phyloP scores from a whole-genome alignment of 2,329 filamentous ascomycete genomes.

The Laburnicola sp. region DNA sequence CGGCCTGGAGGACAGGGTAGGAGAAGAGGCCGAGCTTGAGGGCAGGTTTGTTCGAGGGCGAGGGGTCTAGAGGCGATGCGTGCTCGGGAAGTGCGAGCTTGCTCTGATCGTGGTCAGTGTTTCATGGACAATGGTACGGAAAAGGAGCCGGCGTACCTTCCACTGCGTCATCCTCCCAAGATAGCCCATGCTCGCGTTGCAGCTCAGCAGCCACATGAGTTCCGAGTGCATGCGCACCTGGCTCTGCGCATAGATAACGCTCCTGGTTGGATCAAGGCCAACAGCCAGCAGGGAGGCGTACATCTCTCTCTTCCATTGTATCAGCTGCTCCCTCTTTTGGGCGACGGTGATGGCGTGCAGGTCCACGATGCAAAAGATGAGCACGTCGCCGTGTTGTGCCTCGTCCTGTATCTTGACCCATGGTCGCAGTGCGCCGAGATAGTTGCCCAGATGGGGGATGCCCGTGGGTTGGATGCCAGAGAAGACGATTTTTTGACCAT shows the following conservation, averaged over 20 bases:
- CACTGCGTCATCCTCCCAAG: slow-evolving; percentile 99
- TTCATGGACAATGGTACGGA: background rate
- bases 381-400: slow-evolving; percentile 58
- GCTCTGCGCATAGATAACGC: slow-evolving; percentile 81
- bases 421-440: slow-evolving; percentile 82
- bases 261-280: slow-evolving; percentile 76
- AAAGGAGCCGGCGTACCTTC: slow-evolving; percentile 67
- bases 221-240: slow-evolving; percentile 78
- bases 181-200: slow-evolving; percentile 88
- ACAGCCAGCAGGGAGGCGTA: slow-evolving; percentile 81
- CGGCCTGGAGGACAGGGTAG: slow-evolving; percentile 93
- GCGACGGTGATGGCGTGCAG: slow-evolving; percentile 83
- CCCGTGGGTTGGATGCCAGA: slow-evolving; percentile 97
- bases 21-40: slow-evolving; percentile 91
- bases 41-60: slow-evolving; percentile 55
- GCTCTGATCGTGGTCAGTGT: slow-evolving; percentile 46
- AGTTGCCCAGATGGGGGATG: slow-evolving; percentile 92
- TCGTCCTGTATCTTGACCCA: slow-evolving; percentile 81
- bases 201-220: slow-evolving; percentile 96
- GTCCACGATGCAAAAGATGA: slow-evolving; percentile 89
- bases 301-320: slow-evolving; percentile 69
- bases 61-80: slow-evolving; percentile 58
- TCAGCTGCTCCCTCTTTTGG: slow-evolving; percentile 65
- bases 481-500: slow-evolving; percentile 61
- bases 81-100: slow-evolving; percentile 69